Conservation (phyloP, 1,284 basidiomycete genomes). For the Cutaneotrichosporon sp. region DNA sequence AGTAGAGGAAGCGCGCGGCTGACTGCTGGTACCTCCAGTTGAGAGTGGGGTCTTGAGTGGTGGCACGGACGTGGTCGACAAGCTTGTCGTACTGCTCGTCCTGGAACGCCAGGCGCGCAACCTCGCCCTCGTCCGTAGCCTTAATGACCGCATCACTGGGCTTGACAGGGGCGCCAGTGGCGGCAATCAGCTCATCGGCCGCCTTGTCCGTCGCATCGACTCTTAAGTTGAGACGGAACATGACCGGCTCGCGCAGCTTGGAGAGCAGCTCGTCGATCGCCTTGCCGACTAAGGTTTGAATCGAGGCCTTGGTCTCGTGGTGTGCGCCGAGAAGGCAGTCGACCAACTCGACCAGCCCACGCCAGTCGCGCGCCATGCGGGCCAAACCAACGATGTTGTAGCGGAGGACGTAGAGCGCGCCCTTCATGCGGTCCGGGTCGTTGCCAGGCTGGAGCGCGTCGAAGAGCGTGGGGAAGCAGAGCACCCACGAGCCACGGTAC, state of each 20-base stretch:
- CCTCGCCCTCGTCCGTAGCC: conserved; percentile 41
- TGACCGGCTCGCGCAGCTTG: conserved; percentile 42
- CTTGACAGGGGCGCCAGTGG: conserved; percentile 19
- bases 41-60: conserved; percentile 60
- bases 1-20: conserved; percentile 69
- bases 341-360: conserved; percentile 66
- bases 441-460: conserved; percentile 72
- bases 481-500: conserved; percentile 77
- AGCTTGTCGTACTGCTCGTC: conserved; percentile 53
- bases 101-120: conserved; percentile 37
- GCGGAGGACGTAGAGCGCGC: conserved; percentile 79
- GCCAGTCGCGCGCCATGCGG: conserved; percentile 61
- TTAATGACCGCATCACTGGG: conserved; percentile 41
- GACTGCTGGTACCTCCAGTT: conserved; percentile 90
- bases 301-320: conserved; percentile 91
- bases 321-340: conserved; percentile 77
- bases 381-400: conserved; percentile 43
- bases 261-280: conserved; percentile 65
- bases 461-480: conserved; percentile 71
- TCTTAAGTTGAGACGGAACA: conserved; percentile 35
- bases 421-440: conserved; percentile 94
- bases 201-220: conserved; percentile 34
- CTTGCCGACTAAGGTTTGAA: conserved; percentile 80
- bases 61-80: conserved; percentile 63
- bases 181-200: conserved; percentile 34